These are phyloP conservation scores for Talaromyces atroroseus DNA, from an alignment of 2,329 filamentous ascomycete genomes.

Conservation along the genomic window DNA sequence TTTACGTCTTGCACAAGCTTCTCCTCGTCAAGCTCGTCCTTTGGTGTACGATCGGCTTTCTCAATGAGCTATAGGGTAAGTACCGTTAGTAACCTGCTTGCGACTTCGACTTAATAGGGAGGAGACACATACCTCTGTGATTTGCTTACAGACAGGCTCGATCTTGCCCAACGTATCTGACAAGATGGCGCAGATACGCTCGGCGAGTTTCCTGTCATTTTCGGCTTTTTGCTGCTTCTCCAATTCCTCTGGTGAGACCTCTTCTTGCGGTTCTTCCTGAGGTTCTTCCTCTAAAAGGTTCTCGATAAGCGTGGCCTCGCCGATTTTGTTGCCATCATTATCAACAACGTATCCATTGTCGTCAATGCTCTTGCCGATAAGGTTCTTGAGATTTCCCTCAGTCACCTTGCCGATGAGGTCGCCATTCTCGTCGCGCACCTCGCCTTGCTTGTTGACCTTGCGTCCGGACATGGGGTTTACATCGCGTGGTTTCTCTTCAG, in stretches of 20 bases:
- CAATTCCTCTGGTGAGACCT: conserved; percentile 27
- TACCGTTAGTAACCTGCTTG: not conserved
- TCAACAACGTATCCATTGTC: conserved; percentile 53
- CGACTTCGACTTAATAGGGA: not conserved
- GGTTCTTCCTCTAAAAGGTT: conserved; percentile 25
- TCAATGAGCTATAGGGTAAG: conserved; percentile 60
- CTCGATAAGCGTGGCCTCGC: conserved; percentile 54
- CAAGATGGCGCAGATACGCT: conserved; percentile 67
- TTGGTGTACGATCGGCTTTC: conserved; percentile 69
- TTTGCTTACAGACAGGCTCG: conserved; percentile 79
- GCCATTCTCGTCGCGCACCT: conserved; percentile 42
- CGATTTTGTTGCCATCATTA: conserved; percentile 58
- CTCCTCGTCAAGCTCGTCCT: conserved; percentile 73
- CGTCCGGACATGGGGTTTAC: conserved; percentile 56
- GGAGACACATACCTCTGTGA: conserved; percentile 59
- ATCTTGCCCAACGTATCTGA: conserved; percentile 77
- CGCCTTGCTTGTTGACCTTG: conserved; percentile 49
- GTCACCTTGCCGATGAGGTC: conserved; percentile 44
- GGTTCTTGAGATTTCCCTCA: conserved; percentile 37
- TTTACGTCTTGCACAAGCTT: conserved; percentile 79
- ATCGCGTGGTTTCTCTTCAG: conserved; percentile 49
- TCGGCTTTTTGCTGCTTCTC: conserved; percentile 56
- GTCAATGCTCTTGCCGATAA: conserved; percentile 40
- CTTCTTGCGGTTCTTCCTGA: conserved; percentile 36
- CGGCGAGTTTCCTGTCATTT: conserved; percentile 69